Evolutionary conservation across 768 basidiomycete species (phyloP), one percentile per base, ranked within the genome.

Genomic region (Rhodocollybia butyracea): DNA sequence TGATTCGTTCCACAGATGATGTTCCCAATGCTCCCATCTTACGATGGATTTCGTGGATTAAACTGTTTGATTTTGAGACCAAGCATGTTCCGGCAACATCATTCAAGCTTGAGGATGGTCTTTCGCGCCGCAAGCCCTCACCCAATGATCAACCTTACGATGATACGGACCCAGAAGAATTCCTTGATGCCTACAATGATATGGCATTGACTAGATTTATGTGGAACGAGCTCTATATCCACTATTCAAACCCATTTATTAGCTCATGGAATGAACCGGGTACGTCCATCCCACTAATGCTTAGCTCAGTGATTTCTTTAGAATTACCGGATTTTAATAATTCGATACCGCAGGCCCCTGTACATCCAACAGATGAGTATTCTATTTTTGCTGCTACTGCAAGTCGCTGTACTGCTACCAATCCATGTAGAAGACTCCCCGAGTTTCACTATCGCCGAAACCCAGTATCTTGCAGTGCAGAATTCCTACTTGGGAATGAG

Each of bases 1-100:
- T 74, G 74, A 55, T 77, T 2, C 64, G 66, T 21, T 58, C 66
- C 1, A 72, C 72, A 0, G 70, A 77, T 36, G 52, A 73, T 1
- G 61, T 64, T 2, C 73, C 73, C 0, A 73, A 71, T 47, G 67
- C 69, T 0, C 64, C 70, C 0, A 64, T 76, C 47, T 69, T 72
- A 13, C 48, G 69, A 17, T 77, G 75, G 76, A 67, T 77, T 2
- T 36, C 61, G 8, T 71, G 66, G 38, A 69, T 76, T 6, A 51
- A 62, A 0, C 48, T 73, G 0, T 77, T 76, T 51, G 59, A 73
- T 41, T 77, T 77, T 50, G 59, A 61, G n/a, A 57, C 75, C 1
- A 51, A 63, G 1, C 74, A 77, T 46, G 65, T 77, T 0, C 73
- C 71, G 0, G 72, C 67, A 0, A 55, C 64, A 0, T 47, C 55